Percentiles rank a stretch among this genome's conserved stretches.
Evolutionary conservation across 2,329 filamentous ascomycete species (phyloP).

Genomic region (Venturia carpophila): DNA sequence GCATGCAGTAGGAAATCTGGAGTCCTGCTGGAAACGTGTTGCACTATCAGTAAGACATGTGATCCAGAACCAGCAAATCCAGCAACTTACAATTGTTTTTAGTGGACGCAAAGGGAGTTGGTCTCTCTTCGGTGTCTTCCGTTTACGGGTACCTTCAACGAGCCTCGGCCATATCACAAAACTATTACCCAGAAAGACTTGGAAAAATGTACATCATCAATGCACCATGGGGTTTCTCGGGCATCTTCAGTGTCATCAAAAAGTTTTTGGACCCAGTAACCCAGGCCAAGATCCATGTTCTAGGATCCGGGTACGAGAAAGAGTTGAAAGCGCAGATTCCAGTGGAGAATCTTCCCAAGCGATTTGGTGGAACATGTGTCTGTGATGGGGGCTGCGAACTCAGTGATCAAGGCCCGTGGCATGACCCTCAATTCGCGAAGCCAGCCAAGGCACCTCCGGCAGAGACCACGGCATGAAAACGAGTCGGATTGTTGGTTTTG

Average conservation of each 20-base stretch:
- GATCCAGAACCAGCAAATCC: background rate
- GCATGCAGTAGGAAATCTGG: slow-evolving; percentile 90
- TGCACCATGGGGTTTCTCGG: slow-evolving; percentile 88
- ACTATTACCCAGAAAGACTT: slow-evolving; percentile 97
- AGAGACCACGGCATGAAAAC: slow-evolving; percentile 4
- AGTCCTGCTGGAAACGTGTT: slow-evolving; percentile 90
- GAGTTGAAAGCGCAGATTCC: slow-evolving; percentile 80
- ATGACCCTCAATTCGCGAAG: slow-evolving; percentile 58
- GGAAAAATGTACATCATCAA: slow-evolving; percentile 98
- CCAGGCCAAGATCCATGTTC: slow-evolving; percentile 88
- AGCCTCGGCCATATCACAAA: slow-evolving; percentile 85
- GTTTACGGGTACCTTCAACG: slow-evolving; percentile 84
- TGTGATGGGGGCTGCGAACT: slow-evolving; percentile 77
- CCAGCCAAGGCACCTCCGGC: slow-evolving; percentile 36
- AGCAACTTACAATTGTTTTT: background rate
- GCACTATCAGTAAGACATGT: slow-evolving; percentile 68
- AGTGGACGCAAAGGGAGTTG: slow-evolving; percentile 81
- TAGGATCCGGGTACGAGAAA: slow-evolving; percentile 72
- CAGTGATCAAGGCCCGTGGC: slow-evolving; percentile 89
- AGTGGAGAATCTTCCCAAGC: slow-evolving; percentile 78
- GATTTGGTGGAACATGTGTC: slow-evolving; percentile 75
- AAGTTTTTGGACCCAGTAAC: slow-evolving; percentile 95
- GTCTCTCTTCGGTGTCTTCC: slow-evolving; percentile 67
- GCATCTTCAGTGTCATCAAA: slow-evolving; percentile 80
- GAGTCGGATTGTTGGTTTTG: background rate